A percentile compares a stretch with the other conserved stretches of the same genome.
phyloP scores from a whole-genome alignment of 139 green algal genomes.

The Nannochloris sp. region DNA sequence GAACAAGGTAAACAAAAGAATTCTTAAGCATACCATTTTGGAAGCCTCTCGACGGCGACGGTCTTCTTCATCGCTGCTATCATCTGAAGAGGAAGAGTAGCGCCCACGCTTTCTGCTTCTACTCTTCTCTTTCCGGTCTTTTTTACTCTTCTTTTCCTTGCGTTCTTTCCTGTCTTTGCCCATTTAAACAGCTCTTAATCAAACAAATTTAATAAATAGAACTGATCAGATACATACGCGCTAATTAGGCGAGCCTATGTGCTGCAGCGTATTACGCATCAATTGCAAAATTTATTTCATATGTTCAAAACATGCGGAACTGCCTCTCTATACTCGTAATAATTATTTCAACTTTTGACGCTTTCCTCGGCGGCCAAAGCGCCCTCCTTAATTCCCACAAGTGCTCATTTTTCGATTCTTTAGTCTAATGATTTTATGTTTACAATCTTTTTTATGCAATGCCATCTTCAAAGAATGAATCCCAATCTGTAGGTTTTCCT shows the following conservation, averaged over 20 bases:
- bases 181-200: too few species aligned
- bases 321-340: too few species aligned
- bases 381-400: too few species aligned
- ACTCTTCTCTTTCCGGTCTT: background rate
- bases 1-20: background rate
- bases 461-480: constrained; percentile 62
- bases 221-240: background rate
- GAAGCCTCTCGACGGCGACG: background rate
- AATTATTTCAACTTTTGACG: too few species aligned
- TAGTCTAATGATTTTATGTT: too few species aligned
- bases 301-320: too few species aligned
- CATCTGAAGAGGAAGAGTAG: background rate
- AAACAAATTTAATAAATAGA: too few species aligned
- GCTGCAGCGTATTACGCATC: too few species aligned
- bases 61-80: constrained; percentile 1
- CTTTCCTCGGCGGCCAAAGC: too few species aligned
- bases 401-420: too few species aligned
- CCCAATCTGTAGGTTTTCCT: constrained; percentile 61
- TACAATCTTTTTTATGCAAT: constrained; percentile 33
- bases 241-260: too few species aligned
- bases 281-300: too few species aligned
- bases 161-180: background rate
- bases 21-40: constrained; percentile 1
- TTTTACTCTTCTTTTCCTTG: background rate
- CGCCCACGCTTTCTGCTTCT: background rate